Conservation (phyloP, 495 filamentous ascomycete genomes). For the Staphylotrichum longicolle region DNA sequence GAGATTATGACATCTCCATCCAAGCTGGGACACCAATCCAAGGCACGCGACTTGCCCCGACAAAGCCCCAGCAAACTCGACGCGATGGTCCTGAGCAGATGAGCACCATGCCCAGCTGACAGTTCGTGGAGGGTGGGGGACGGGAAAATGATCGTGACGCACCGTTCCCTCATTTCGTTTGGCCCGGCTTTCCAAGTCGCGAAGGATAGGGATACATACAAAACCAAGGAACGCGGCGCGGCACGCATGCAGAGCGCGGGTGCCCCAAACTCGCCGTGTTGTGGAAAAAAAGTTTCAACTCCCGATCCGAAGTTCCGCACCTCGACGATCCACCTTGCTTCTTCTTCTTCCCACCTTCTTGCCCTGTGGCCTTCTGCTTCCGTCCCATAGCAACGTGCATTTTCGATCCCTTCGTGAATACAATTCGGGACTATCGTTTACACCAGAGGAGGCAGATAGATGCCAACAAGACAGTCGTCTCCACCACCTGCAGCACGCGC, state of each 20-base stretch:
- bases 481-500: too few relatives aligned
- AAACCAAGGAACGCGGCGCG: slow-evolving; percentile 15
- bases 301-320: not conserved
- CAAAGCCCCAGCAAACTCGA: not conserved
- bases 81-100: too few relatives aligned
- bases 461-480: too few relatives aligned
- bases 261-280: not conserved
- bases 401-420: too few relatives aligned
- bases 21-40: too few relatives aligned
- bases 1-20: too few relatives aligned
- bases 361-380: not conserved
- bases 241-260: not conserved
- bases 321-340: slow-evolving; percentile 16
- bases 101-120: not conserved
- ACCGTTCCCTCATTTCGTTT: not conserved
- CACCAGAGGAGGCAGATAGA: too few relatives aligned
- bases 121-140: not conserved
- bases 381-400: not conserved
- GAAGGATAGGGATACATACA: not conserved
- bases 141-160: not conserved
- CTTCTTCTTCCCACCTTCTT: slow-evolving; percentile 7
- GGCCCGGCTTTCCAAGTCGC: not conserved
- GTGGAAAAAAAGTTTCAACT: slow-evolving; percentile 4
- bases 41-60: not conserved
- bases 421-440: too few relatives aligned